Base-by-base conservation (phyloP, 805 yeast genomes). In the Zygoascus ofunaensis region DNA sequence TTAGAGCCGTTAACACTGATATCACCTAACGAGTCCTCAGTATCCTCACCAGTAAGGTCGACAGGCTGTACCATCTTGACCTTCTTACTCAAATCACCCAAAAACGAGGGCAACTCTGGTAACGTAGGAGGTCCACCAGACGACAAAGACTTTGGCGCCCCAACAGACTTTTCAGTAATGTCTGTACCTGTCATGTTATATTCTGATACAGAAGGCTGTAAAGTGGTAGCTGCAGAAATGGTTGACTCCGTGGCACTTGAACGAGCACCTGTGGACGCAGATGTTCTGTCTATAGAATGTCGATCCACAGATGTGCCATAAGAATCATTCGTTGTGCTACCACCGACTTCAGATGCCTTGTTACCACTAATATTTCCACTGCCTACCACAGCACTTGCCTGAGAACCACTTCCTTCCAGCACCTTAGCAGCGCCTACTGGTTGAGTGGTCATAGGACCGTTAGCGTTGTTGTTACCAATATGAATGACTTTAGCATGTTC, bases 401-500 rank as follows among this genome's bases (percentile, higher is more conserved):
- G n/a, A n/a, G n/a, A n/a, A n/a, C n/a, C n/a, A n/a, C n/a, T n/a
- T n/a, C n/a, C n/a, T n/a, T n/a, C n/a, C n/a, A n/a, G n/a, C n/a
- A n/a, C n/a, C 7, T 26, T 26, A 26, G 30, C 30, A 7, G 12
- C 12, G 7, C 30, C 30, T 26, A 12, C 12, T 7, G 7, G 30
- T 12, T 8, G 7, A 7, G 12, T 26, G 7, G 12, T 12, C 30
- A 12, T 26, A 26, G 30, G 30, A 26, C 30, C 30, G 12, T 26
- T 26, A 12, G 10, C 30, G 30, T 12, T 26, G 30, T 26, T 26
- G 10, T 43, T 55, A 49, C 37, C 56, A 50, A 24, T 52, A 5
- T 61, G 37, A 10, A 55, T 55, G n/a, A 49, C 53, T 14, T 50
- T 45, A 5, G 54, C 54, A n/a, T 42, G 43, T 20, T 50, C 55